These are phyloP conservation scores for Phytopythium helicoides DNA, from an alignment of 352 stramenopile genomes.

Conservation along the genomic window DNA sequence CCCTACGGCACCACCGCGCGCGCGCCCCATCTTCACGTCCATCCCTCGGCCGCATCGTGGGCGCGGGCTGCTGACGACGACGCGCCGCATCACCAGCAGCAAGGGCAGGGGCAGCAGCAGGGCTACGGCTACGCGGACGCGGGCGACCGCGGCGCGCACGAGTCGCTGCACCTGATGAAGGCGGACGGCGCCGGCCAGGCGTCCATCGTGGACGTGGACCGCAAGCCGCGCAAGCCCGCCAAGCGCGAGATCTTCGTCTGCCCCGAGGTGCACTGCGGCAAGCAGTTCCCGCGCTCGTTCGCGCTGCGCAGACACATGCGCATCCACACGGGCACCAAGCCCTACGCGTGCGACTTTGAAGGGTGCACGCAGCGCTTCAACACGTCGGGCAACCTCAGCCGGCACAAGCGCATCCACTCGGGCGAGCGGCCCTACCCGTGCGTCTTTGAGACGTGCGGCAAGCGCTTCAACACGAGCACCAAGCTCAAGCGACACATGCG, in stretches of 20 bases:
- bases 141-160: constrained; percentile 2
- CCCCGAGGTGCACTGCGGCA: constrained; percentile 74
- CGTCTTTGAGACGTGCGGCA: constrained; percentile 71
- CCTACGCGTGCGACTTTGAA: constrained; percentile 76
- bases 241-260: constrained; percentile 67
- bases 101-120: constrained; percentile 22
- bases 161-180: constrained; percentile 8
- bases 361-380: constrained; percentile 82
- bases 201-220: background rate
- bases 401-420: constrained; percentile 87
- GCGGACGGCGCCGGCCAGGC: constrained; percentile 9
- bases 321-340: constrained; percentile 83
- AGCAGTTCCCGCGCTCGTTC: constrained; percentile 83
- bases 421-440: constrained; percentile 82
- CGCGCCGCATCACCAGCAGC: constrained; percentile 13
- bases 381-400: constrained; percentile 84
- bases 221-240: constrained; percentile 2
- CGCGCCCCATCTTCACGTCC: constrained; percentile 27
- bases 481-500: constrained; percentile 89
- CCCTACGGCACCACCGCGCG: constrained; percentile 9
- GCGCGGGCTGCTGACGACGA: too few species aligned
- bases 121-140: constrained; percentile 13
- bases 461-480: constrained; percentile 88
- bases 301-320: constrained; percentile 80
- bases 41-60: constrained; percentile 16